phyloP scores from a whole-genome alignment of 148 eudicot genomes.

The Cornus suecica region DNA sequence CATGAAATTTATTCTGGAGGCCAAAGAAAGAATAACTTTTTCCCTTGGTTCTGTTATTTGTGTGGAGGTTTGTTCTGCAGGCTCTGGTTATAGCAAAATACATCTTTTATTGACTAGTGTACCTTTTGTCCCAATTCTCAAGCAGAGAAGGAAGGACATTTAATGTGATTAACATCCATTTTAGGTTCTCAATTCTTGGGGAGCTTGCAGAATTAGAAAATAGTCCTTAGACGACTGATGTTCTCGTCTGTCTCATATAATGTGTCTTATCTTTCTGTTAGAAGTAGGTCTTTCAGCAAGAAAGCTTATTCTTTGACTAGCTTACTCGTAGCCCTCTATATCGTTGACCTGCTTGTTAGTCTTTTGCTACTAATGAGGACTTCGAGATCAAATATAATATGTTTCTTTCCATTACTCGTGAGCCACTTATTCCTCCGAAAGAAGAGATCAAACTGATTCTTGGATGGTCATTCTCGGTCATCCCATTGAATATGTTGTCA shows the following conservation, averaged over 20 bases:
- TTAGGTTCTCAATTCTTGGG: neutral
- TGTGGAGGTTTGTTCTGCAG: neutral
- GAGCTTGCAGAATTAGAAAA: neutral
- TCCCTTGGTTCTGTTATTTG: conserved; percentile 8
- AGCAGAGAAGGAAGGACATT: too few species aligned
- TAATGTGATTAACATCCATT: neutral
- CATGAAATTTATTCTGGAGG: conserved; percentile 9
- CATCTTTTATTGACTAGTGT: neutral
- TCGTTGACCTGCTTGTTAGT: too few species aligned
- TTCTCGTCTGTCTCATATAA: conserved; percentile 17
- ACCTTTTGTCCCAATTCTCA: too few species aligned
- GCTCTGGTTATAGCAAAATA: conserved; percentile 4
- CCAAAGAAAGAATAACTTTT: neutral
- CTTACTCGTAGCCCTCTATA: too few species aligned
- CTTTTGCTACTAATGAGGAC: too few species aligned
- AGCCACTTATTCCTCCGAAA: too few species aligned
- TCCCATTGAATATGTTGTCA: neutral
- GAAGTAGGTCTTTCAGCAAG: neutral
- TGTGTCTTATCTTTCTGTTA: conserved; percentile 20
- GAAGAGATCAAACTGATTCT: neutral
- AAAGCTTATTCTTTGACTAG: too few species aligned
- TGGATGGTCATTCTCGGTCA: conserved; percentile 4
- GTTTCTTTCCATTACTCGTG: too few species aligned
- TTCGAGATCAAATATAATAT: too few species aligned
- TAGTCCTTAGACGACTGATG: neutral